Percentiles rank a stretch among this genome's conserved stretches.
phyloP scores from a whole-genome alignment of 306 rosid species.

The Casuarina equisetifolia region DNA sequence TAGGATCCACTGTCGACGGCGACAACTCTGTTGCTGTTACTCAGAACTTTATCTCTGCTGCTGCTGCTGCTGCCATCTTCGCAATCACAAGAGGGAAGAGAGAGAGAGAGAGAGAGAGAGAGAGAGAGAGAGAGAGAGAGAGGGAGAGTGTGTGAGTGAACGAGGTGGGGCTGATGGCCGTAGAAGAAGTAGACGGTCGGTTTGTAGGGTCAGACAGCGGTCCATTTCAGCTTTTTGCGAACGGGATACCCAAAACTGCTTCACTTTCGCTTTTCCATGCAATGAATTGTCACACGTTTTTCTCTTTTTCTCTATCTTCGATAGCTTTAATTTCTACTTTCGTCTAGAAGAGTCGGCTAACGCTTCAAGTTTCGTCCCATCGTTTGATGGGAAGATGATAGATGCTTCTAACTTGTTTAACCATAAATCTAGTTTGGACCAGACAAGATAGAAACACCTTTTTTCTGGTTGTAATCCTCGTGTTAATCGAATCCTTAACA shows the following conservation, averaged over 20 bases:
- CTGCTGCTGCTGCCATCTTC: background rate
- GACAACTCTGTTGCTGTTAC: background rate
- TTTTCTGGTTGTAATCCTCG: too few relatives aligned
- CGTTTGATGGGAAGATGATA: too few relatives aligned
- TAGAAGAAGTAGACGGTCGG: background rate
- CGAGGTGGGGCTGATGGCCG: background rate
- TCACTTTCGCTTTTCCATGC: background rate
- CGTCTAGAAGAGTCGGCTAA: background rate
- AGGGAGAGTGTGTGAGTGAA: too few relatives aligned
- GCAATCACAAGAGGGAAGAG: background rate
- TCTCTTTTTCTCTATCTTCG: background rate
- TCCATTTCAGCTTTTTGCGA: conserved; percentile 19
- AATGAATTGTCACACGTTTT: background rate
- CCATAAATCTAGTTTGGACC: too few relatives aligned
- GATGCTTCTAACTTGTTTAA: too few relatives aligned
- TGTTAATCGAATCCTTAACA: too few relatives aligned
- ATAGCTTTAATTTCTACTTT: background rate
- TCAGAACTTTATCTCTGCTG: background rate
- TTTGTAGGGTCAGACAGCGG: conserved; percentile 20
- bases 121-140: background rate
- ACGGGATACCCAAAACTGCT: background rate
- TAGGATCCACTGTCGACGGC: background rate
- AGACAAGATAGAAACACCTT: too few relatives aligned
- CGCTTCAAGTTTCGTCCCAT: too few relatives aligned
- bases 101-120: background rate